Evolutionary conservation across 2,329 filamentous ascomycete genomes (phyloP), one percentile per base, ranked within the genome.

Genomic region (Mycosphaerella sp.): DNA sequence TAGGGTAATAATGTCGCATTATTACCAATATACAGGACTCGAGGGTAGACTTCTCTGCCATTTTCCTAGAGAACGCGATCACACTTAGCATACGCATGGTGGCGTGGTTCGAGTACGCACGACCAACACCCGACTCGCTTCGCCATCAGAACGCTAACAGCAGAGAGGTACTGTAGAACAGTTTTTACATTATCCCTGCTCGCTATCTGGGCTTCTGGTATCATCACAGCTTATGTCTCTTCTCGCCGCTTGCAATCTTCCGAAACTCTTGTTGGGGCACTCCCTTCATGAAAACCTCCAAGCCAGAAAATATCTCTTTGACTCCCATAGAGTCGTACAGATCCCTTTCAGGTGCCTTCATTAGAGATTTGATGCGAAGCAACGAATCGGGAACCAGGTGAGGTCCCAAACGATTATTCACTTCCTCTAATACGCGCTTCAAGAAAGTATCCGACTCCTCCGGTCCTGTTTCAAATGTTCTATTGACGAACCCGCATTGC

Each of bases 181-280:
- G n/a, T n/a, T n/a, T n/a, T n/a, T n/a, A 21, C 21, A 21, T 3
- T 21, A 21, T 21, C 21, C 21, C 21, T 21, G 3, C 21, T 21
- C 21, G 21, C 21, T 21, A 21, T 3, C 6, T 3, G 21, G 21
- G 6, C 21, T 2, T 21, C 21, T 21, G 21, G 21, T 21, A 21
- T 21, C 21, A 46, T 41, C 16, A 95, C 68, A 97, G 73, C 75
- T 97, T 97, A 73, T 98, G 93, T 67, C 84, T 88, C 81, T 96
- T 97, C 77, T 93, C 81, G 10, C 91, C 89, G 56, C 77, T 82
- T 1, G 89, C 89, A 66, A 97, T 74, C 76, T 87, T 90, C 64
- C 78, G 73, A 67, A 97, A 97, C 75, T 97, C 88, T 68, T 85
- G 79, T 75, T 96, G 89, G 16, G 93, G 93, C 39, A 89, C 76